Evolutionary conservation across 2,329 filamentous ascomycete genomes (phyloP), one percentile per base, ranked within the genome.

Genomic region (Aureobasidium sp.): DNA sequence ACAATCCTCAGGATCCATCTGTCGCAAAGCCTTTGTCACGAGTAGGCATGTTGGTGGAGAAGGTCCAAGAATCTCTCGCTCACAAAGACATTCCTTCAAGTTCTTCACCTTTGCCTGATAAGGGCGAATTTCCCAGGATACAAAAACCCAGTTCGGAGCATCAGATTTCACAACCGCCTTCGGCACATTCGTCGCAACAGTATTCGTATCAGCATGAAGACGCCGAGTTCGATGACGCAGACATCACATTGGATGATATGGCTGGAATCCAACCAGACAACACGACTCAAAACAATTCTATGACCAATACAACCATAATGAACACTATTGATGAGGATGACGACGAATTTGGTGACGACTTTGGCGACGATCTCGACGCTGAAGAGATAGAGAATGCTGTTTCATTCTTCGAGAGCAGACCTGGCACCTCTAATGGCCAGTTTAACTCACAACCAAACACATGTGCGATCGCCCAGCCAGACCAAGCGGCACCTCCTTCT

Each of bases 351-450:
- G 78, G 68, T 7, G 74, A 78, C 61, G 78, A 78, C 58, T 80
- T 80, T 68, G 78, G 69, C 6, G 74, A 78, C 58, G 78, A 78
- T 39, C 76, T 79, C 55, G 77, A 80, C 60, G 66, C 82, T 5
- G 84, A 82, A 63, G 82, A 84, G 68, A 71, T 87, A 56, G 81
- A 86, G 65, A 78, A 83, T 23, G 62, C 61, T 6, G 63, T 64
- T 20, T 56, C 64, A 12, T 60, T 64, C 17, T 58, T 63, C 37
- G 64, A 64, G 34, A 63, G 42, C 36, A 62, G 59, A 47, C 48
- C 58, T 17, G 57, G 57, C 3, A 60, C 57, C n/a, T 39, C 57
- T 2, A 50, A 60, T 23, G 46, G 32, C 17, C 44, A 50, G 7
- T 46, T 51, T 7, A 37, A 12, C 8, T 27, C 51, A 2, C 47